Evolutionary conservation across 2,329 filamentous ascomycete genomes (phyloP), one percentile per base, ranked within the genome.

Genomic region (Dryadomyces quercivorus): DNA sequence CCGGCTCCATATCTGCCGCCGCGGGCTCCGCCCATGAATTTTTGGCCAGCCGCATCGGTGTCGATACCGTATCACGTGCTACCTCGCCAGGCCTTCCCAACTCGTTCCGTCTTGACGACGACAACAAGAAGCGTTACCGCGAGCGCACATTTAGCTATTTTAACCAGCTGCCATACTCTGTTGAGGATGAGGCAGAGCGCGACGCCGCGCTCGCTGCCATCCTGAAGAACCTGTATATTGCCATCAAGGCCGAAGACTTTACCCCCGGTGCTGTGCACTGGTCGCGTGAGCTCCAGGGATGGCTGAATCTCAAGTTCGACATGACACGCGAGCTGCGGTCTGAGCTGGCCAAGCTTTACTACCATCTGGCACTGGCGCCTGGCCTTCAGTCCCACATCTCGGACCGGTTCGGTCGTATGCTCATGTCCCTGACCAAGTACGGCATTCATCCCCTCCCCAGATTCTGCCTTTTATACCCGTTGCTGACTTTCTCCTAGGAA

Each of bases 241-340:
- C 92, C 55, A 77, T 98, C 59, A 85, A 90, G 66, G 86, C 93
- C 3, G 90, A 95, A 60, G 93, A 98, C 69, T 97, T 97, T 69
- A 85, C 86, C 22, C 88, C 92, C 0, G 93, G 93, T 38, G 93
- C 92, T 31, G 77, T 95, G 58, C 92, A 98, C 70, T 98, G 93
- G 93, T 96, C 93, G 16, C 84, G 92, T 61, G 93, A 98, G 78
- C 84, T 98, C 50, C 83, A 91, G 65, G 88, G 86, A 69, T 98
- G 94, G 93, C 77, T 98, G 61, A 87, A 86, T 53, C 82, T 98
- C 69, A 98, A 98, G 75, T 98, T 98, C 66, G 92, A 98, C 71
- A 89, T 95, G 66, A 88, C 89, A 50, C 82, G 88, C 63, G 84
- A 86, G 66, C 83, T 91, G 61, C 80, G 94, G 56, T 83, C 90